phyloP scores from a whole-genome alignment of 176 grass and related monocot genomes.

The Eremochloa ophiuroides region DNA sequence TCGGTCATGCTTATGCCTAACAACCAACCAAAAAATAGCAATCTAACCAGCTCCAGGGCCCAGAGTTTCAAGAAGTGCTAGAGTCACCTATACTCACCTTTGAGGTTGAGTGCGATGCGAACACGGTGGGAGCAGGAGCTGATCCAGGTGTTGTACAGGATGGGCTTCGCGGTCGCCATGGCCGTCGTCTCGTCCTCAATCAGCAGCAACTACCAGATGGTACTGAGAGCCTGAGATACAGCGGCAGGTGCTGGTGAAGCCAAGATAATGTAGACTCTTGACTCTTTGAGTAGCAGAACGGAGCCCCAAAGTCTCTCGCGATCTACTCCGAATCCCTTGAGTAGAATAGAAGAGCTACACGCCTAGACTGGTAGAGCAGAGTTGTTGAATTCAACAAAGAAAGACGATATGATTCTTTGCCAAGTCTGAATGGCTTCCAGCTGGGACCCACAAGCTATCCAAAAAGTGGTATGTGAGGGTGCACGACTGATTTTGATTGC shows the following conservation, averaged over 20 bases:
- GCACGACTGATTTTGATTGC: neutral
- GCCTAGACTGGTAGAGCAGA: neutral
- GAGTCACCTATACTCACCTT: constrained; percentile 33
- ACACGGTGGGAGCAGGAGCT: constrained; percentile 68
- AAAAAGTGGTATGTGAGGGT: neutral
- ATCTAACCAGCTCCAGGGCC: neutral
- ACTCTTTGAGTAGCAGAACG: neutral
- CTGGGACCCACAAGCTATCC: neutral
- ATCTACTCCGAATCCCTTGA: neutral
- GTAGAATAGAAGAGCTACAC: neutral
- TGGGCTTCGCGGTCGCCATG: constrained; percentile 38
- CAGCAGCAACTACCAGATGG: neutral
- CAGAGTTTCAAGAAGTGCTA: neutral
- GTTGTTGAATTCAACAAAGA: neutral
- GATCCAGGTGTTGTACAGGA: constrained; percentile 50
- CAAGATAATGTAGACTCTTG: neutral
- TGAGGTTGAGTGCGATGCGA: constrained; percentile 61
- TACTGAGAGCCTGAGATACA: neutral
- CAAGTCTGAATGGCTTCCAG: neutral
- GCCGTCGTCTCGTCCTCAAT: neutral
- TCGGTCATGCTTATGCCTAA: neutral
- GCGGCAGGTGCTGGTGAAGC: neutral
- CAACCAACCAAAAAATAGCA: neutral
- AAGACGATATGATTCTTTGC: neutral
- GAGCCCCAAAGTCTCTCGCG: neutral